A percentile compares a stretch with the other conserved stretches of the same genome.
These are phyloP conservation scores for Paecilomyces variotii DNA, from an alignment of 2,329 filamentous ascomycete species.

Conservation along the genomic window DNA sequence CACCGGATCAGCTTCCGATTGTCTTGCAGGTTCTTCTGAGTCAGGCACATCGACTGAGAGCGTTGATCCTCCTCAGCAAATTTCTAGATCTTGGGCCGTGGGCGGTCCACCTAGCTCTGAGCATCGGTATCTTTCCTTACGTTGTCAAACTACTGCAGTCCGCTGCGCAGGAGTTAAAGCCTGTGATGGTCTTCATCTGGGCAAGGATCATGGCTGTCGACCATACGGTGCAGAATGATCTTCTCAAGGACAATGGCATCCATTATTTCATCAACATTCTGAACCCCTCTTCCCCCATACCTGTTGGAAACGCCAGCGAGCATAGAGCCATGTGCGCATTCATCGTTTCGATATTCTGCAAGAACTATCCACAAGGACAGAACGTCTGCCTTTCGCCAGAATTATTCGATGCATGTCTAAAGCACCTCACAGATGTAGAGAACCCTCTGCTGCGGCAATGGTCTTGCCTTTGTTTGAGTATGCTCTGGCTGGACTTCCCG, in stretches of 20 bases:
- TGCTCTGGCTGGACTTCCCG: constrained; percentile 83
- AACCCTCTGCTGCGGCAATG: constrained; percentile 88
- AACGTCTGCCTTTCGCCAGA: constrained; percentile 85
- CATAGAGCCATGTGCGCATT: constrained; percentile 99
- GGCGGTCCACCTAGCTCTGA: constrained; percentile 96
- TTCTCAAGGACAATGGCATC: constrained; percentile 95
- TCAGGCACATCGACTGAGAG: constrained; percentile 85
- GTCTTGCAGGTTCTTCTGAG: constrained; percentile 92
- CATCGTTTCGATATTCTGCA: constrained; percentile 94
- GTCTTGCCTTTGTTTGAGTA: constrained; percentile 91
- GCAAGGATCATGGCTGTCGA: constrained; percentile 92
- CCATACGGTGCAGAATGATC: constrained; percentile 81
- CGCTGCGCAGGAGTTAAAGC: constrained; percentile 86
- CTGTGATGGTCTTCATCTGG: constrained; percentile 99
- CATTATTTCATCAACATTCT: constrained; percentile 93
- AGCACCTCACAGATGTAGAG: constrained; percentile 74
- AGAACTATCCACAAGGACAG: constrained; percentile 84
- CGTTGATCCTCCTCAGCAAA: constrained; percentile 81
- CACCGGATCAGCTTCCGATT: constrained; percentile 90
- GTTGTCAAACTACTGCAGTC: constrained; percentile 96
- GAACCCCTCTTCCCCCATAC: constrained; percentile 73
- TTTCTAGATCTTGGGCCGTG: constrained; percentile 94
- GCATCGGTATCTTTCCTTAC: constrained; percentile 97
- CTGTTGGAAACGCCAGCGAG: constrained; percentile 80
- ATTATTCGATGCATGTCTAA: constrained; percentile 79